These are phyloP conservation scores for Rhodotorula sp. DNA, from an alignment of 1,284 basidiomycete species.

Conservation along the genomic window DNA sequence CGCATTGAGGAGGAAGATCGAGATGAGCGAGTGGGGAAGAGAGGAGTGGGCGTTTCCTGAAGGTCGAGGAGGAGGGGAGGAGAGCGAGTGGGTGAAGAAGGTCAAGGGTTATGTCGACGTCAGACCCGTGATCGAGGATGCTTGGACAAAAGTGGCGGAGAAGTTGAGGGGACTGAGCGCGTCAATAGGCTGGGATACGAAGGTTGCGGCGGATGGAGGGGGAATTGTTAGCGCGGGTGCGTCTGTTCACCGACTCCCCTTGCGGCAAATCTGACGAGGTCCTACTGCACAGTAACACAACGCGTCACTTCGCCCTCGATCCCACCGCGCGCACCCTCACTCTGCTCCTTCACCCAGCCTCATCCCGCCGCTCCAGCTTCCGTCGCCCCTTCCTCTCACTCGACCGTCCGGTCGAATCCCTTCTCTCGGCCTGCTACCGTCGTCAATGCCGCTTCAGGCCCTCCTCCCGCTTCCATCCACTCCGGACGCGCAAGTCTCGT, in stretches of 20 bases:
- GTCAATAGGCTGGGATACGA: neutral
- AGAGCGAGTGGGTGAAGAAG: neutral
- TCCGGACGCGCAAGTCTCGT: no score
- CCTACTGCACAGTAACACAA: neutral
- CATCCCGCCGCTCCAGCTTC: no score
- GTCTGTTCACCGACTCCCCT: no score
- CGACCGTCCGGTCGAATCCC: no score
- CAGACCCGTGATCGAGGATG: neutral
- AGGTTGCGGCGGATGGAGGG: neutral
- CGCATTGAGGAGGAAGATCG: neutral
- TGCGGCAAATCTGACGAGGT: no score
- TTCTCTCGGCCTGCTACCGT: no score
- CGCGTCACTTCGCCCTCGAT: neutral
- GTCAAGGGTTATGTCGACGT: neutral
- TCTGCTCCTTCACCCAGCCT: neutral
- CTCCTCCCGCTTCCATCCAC: no score
- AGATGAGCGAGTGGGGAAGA: neutral
- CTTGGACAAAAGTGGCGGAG: neutral
- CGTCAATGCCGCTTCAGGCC: no score
- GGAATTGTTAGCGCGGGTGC: neutral
- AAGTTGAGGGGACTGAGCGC: neutral
- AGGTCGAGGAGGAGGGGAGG: slow-evolving; percentile 3
- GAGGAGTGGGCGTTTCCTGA: neutral
- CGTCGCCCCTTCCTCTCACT: no score
- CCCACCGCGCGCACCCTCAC: neutral